A percentile compares a stretch with the other conserved stretches of the same genome.
phyloP scores from a whole-genome alignment of 352 stramenopile genomes.

The Aphanomyces invadans region DNA sequence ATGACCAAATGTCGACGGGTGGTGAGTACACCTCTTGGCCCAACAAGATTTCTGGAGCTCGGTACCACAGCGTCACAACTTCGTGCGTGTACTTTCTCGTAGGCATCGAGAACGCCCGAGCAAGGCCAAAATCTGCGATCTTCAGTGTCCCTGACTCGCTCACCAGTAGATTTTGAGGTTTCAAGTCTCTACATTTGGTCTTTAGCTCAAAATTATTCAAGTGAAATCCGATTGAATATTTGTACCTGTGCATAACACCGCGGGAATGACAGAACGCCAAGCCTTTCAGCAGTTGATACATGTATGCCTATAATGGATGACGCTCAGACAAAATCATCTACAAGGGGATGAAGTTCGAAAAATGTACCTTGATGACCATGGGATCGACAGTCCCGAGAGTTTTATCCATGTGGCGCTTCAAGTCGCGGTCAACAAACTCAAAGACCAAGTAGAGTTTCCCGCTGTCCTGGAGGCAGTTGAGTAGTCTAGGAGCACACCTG shows the following conservation, averaged over 20 bases:
- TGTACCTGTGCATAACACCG: constrained; percentile 74
- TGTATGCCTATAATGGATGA: constrained; percentile 19
- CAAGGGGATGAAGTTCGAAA: not conserved
- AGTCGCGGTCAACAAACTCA: constrained; percentile 98
- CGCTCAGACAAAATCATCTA: constrained; percentile 10
- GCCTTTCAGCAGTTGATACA: constrained; percentile 82
- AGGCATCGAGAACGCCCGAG: constrained; percentile 81
- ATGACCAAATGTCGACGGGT: constrained; percentile 90
- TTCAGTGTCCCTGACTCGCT: constrained; percentile 48
- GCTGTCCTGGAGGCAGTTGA: constrained; percentile 93
- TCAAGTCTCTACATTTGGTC: constrained; percentile 4
- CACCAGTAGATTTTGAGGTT: constrained; percentile 31
- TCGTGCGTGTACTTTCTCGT: constrained; percentile 85
- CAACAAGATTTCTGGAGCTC: constrained; percentile 85
- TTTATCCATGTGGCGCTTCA: constrained; percentile 95
- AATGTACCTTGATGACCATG: constrained; percentile 48
- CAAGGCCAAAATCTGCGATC: constrained; percentile 84
- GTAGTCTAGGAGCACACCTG: constrained; percentile 38
- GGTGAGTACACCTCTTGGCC: constrained; percentile 77
- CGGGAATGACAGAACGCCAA: constrained; percentile 84
- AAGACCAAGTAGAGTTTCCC: constrained; percentile 98
- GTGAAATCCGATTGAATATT: not conserved
- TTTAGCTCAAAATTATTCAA: not conserved
- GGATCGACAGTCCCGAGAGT: constrained; percentile 56
- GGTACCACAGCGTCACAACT: constrained; percentile 88